Base-by-base conservation (phyloP, 805 yeast species). In the Saturnispora bothae region DNA sequence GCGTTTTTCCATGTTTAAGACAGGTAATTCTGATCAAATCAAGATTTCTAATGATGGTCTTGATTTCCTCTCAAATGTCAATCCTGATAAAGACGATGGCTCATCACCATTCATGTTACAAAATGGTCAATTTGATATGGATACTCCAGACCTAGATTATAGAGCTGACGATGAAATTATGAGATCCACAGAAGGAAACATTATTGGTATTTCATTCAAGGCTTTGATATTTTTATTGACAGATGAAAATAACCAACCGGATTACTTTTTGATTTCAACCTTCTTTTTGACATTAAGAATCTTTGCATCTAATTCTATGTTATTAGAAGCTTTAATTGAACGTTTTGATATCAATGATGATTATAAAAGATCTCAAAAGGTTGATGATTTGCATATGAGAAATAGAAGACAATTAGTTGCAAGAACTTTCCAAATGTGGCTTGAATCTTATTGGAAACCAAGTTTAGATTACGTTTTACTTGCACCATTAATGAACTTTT, bases 371-470 rank as follows among this genome's bases (percentile, higher is more conserved):
- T 39, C 26, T 16, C 13, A 16, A 13, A 35, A 18, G 10, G 15
- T 34, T 22, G 27, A 34, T 18, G 38, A 33, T 10, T 16, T 25
- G 19, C 61, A 68, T 45, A 45, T 73, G 28, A 75, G 71, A 49
- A 76, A 68, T 45, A 68, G 92, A 54, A 64, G 89, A 51, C 73
- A 75, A 43, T 59, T 80, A 33, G 76, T 85, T 28, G 74, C 79
- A 47, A 73, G 71, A 46, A 66, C 80, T 55, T 73, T 86, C 52
- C 82, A 76, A 54, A 63, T 73, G 26, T 89, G 98, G 98, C 61
- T 89, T 56, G 94, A 85, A 56, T 78, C 92, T 36, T 86, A 81
- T 54, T 89, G 96, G 96, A 73, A 77, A 45, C 73, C 71, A 34
- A 65, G 68, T 31, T 39, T 58, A 5, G 95, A 86, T 54, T 71